Percentiles rank a stretch among this genome's conserved stretches.
Conservation (phyloP, 169 alveolate species). For the Eimeria necatrix region DNA sequence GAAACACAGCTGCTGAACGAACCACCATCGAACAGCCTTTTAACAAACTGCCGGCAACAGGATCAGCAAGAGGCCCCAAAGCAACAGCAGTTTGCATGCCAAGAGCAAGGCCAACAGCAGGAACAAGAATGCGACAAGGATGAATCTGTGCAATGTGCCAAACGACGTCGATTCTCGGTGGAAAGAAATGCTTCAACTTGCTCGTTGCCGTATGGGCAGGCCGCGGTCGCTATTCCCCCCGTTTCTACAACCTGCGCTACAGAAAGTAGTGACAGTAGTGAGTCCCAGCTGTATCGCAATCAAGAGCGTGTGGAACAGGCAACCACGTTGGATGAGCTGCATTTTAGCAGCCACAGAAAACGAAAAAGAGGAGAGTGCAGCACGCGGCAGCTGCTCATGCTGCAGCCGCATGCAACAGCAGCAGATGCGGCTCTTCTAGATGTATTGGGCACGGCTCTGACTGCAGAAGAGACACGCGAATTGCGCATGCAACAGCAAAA, state of each 20-base stretch:
- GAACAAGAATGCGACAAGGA: not conserved
- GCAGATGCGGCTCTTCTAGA: slow-evolving; percentile 68
- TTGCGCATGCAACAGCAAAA: slow-evolving; percentile 65
- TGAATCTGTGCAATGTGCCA: slow-evolving; percentile 8
- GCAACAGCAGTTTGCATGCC: not conserved
- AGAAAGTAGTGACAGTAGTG: not conserved
- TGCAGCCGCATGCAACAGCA: slow-evolving; percentile 64
- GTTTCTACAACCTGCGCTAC: not conserved
- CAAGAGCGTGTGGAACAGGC: not conserved
- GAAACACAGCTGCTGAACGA: slow-evolving; percentile 1
- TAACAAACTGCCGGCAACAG: slow-evolving; percentile 6
- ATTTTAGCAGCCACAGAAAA: slow-evolving; percentile 68
- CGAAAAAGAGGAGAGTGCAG: slow-evolving; percentile 72
- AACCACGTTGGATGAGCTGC: slow-evolving; percentile 13
- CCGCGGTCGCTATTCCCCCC: not conserved
- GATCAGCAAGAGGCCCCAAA: not conserved
- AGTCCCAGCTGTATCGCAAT: slow-evolving; percentile 24
- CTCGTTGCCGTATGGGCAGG: slow-evolving; percentile 28
- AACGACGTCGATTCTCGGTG: slow-evolving; percentile 67
- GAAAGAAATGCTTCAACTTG: not conserved
- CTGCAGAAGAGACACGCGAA: slow-evolving; percentile 70
- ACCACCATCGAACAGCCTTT: not conserved
- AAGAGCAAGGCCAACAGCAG: slow-evolving; percentile 7
- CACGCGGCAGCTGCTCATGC: slow-evolving; percentile 66
- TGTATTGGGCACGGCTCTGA: slow-evolving; percentile 54